Conservation (phyloP, 179 eudicot genomes). For the Camellia oleifera region DNA sequence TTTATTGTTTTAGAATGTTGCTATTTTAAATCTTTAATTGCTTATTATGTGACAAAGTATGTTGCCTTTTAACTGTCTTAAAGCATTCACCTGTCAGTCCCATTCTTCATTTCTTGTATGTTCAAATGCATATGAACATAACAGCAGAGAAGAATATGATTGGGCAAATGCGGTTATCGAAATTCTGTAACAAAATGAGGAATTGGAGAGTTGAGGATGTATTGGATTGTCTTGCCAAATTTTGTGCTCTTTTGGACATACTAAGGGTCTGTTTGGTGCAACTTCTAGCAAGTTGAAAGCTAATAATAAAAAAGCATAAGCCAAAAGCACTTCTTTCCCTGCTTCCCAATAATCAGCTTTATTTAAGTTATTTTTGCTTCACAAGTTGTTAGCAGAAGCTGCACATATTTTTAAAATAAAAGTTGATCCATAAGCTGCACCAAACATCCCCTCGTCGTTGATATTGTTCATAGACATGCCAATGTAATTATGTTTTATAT, state of each 20-base stretch:
- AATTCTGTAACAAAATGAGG: neutral
- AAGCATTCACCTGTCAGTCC: neutral
- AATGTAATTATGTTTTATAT: constrained; percentile 5
- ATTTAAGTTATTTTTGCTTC: no score
- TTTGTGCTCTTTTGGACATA: neutral
- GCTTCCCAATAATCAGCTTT: no score
- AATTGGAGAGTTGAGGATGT: neutral
- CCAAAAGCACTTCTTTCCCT: no score
- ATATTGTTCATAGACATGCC: neutral
- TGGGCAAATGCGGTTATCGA: neutral
- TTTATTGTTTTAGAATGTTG: neutral
- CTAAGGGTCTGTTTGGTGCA: no score
- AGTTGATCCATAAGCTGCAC: no score
- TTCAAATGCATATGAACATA: neutral
- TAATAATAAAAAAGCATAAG: no score
- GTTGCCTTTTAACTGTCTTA: neutral
- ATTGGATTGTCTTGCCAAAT: constrained; percentile 5
- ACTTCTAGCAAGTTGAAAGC: no score
- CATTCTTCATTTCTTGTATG: neutral
- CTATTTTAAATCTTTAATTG: neutral
- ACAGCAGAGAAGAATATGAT: neutral
- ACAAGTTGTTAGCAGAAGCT: no score
- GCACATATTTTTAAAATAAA: no score
- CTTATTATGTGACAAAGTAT: neutral
- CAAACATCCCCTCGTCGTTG: no score